Conservation (phyloP, 495 filamentous ascomycete genomes). For the Hyaloscypha bicolor region DNA sequence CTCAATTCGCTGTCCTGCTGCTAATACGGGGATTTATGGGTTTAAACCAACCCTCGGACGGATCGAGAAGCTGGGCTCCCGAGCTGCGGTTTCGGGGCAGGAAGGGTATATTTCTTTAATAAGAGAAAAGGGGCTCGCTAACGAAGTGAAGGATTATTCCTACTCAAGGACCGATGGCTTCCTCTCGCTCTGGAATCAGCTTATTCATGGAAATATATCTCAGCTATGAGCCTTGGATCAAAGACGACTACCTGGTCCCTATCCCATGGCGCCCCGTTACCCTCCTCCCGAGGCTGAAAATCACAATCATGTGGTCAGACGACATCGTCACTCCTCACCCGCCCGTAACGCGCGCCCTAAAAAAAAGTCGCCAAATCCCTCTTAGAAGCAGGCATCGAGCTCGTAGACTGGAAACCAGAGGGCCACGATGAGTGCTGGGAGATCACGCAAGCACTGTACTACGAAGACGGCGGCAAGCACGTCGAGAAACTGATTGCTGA, state of each 20-base stretch:
- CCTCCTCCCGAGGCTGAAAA: constrained; percentile 33
- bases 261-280: constrained; percentile 14
- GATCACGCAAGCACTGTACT: constrained; percentile 24
- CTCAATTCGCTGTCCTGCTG: constrained; percentile 59
- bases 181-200: constrained; percentile 37
- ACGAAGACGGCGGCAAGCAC: constrained; percentile 42
- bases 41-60: constrained; percentile 61
- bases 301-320: constrained; percentile 56
- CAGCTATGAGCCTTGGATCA: constrained; percentile 25
- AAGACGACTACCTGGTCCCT: constrained; percentile 17
- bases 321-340: constrained; percentile 56
- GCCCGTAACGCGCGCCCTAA: constrained; percentile 43
- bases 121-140: constrained; percentile 34
- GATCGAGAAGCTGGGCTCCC: constrained; percentile 45
- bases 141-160: constrained; percentile 31
- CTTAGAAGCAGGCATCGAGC: constrained; percentile 41
- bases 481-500: constrained; percentile 9
- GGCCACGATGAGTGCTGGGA: constrained; percentile 33
- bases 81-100: constrained; percentile 10
- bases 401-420: constrained; percentile 32
- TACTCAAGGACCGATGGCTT: constrained; percentile 45
- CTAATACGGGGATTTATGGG: constrained; percentile 57
- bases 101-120: constrained; percentile 5
- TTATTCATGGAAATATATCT: constrained; percentile 43
- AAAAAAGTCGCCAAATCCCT: constrained; percentile 37